Base-by-base conservation (phyloP, 2,329 filamentous ascomycete species). In the Apiospora arundinis region DNA sequence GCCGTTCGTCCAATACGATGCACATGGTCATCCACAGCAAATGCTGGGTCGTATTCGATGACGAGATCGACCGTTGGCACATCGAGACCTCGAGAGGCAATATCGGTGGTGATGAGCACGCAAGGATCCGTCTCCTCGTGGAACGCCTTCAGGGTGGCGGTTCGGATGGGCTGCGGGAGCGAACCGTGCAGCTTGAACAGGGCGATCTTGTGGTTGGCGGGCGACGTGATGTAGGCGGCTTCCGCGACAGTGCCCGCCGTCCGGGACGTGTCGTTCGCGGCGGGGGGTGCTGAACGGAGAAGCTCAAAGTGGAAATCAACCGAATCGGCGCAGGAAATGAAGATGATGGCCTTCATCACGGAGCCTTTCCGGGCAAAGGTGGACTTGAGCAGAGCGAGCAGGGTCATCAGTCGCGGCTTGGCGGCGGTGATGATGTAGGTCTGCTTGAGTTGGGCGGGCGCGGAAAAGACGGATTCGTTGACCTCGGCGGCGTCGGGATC, bases 251-350 rank as follows among this genome's bases (percentile, higher is more conserved):
- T 95, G 73, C 86, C 87, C 60, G 85, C 85, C 0, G 85, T 85
- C 11, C 81, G 77, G 4, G 81, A 82, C 0, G 69, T 49, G 72
- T 81, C 74, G 68, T 78, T 71, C 69, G 73, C 14, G 28, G 75
- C 68, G n/a, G 71, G 69, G 69, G 73, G 16, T 1, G 78, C 75
- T 32, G 83, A 81, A 60, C 85, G 92, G 71, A 99, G 89, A 3
- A 97, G 84, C 73, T 97, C 93, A 80, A 95, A 98, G 81, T 98
- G 95, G 77, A 98, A 99, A 80, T 99, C 95, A 72, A 98, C 96
- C 1, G 94, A 96, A 80, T 99, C 96, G 25, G 96, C 95, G 78
- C 96, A 99, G 14, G 95, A 97, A 67, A 99, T 93, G 83, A 99
- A 99, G 46, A 99, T 88, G 73, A 99, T 98, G 28, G 93, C 93